These are phyloP conservation scores for Botrytis aclada DNA, from an alignment of 2,329 filamentous ascomycete species.

Conservation along the genomic window DNA sequence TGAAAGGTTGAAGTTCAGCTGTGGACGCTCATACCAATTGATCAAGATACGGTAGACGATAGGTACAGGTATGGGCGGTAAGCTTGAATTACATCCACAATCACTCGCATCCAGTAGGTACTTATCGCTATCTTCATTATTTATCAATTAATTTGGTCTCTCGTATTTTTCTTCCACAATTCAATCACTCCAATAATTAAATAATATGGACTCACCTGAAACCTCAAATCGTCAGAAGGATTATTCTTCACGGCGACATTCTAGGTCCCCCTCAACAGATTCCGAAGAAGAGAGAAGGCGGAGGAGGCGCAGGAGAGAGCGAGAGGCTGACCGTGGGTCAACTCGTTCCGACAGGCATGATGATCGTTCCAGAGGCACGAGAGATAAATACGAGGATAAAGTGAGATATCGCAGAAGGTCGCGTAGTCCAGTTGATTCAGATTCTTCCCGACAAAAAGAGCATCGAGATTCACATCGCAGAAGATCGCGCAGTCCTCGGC, in stretches of 20 bases:
- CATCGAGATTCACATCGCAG: conserved; percentile 30
- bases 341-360: conserved; percentile 16
- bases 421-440: conserved; percentile 29
- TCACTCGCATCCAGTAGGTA: not conserved
- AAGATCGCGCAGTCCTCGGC: conserved; percentile 14
- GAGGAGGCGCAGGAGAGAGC: conserved; percentile 29
- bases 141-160: not conserved
- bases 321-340: conserved; percentile 21
- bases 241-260: conserved; percentile 24
- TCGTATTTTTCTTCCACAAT: not conserved
- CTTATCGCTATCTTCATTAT: not conserved
- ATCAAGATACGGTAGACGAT: not conserved
- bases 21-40: not conserved
- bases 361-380: conserved; percentile 15
- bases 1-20: not conserved
- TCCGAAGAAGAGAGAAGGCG: conserved; percentile 34
- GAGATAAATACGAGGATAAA: conserved; percentile 27
- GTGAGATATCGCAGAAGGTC: conserved; percentile 34
- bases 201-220: conserved; percentile 26
- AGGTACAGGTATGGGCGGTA: not conserved
- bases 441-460: conserved; percentile 26
- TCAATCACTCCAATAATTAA: not conserved
- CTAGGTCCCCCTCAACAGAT: conserved; percentile 31
- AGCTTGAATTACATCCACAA: not conserved
- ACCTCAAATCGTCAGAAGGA: conserved; percentile 24